Conservation (phyloP, 1,284 basidiomycete species). For the Moniliella sp. region DNA sequence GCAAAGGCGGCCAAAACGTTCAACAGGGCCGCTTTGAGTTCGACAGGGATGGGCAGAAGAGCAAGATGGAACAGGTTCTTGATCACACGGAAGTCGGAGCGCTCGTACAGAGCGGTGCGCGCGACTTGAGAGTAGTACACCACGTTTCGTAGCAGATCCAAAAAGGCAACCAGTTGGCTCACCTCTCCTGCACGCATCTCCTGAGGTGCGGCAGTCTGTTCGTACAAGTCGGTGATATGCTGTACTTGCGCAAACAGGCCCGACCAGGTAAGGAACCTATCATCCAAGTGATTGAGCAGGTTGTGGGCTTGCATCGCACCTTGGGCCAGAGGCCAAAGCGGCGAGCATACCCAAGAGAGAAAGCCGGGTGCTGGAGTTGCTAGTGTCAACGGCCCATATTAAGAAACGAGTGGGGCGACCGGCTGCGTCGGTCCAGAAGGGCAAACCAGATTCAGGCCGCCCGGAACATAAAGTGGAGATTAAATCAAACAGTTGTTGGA, state of each 20-base stretch:
- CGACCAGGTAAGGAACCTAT: constrained; percentile 23
- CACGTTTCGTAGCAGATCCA: constrained; percentile 60
- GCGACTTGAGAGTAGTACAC: constrained; percentile 56
- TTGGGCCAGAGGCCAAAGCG: constrained; percentile 16
- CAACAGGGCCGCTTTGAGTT: constrained; percentile 70
- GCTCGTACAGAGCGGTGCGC: constrained; percentile 54
- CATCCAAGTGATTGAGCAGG: constrained; percentile 9
- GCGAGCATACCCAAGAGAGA: constrained; percentile 29
- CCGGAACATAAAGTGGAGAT: constrained; percentile 24
- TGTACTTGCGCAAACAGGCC: constrained; percentile 29
- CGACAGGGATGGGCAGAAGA: constrained; percentile 43
- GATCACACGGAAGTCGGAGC: constrained; percentile 51
- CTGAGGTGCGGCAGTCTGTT: neutral
- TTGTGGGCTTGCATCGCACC: constrained; percentile 26
- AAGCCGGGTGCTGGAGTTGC: constrained; percentile 27
- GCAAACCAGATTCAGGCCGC: constrained; percentile 18
- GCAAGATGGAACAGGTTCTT: constrained; percentile 43
- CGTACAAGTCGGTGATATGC: constrained; percentile 24
- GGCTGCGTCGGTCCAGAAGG: constrained; percentile 19
- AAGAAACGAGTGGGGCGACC: constrained; percentile 24
- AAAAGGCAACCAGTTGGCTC: constrained; percentile 54
- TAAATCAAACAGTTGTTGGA: constrained; percentile 29
- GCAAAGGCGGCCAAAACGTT: constrained; percentile 60
- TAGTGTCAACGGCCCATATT: constrained; percentile 29
- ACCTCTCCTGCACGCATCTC: constrained; percentile 49